A percentile compares a stretch with the other conserved stretches of the same genome.
Evolutionary conservation across 2,329 filamentous ascomycete species (phyloP).

Genomic region (Aureobasidium lini): DNA sequence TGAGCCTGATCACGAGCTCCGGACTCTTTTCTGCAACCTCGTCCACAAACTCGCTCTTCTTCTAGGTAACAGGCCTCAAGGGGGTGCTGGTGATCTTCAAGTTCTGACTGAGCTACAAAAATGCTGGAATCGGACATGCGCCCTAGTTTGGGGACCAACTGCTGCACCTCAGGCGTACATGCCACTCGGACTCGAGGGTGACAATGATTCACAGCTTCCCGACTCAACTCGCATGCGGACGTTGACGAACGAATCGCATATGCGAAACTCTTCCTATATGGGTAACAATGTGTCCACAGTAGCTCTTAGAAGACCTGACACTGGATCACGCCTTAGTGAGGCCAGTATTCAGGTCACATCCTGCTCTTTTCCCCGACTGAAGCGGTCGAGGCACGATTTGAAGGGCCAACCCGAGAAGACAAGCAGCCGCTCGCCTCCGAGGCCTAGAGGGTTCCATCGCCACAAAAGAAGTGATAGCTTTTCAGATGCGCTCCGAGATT

Average conservation of each 20-base stretch:
- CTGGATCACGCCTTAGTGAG: constrained; percentile 34
- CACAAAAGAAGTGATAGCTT: constrained; percentile 86
- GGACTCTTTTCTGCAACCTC: constrained; percentile 69
- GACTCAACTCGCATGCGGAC: neutral
- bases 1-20: constrained; percentile 64
- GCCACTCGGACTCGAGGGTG: neutral
- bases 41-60: constrained; percentile 58
- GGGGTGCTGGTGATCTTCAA: constrained; percentile 62
- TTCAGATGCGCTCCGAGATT: constrained; percentile 72
- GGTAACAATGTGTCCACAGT: neutral
- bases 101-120: constrained; percentile 92
- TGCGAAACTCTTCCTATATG: constrained; percentile 3
- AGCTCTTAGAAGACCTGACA: neutral
- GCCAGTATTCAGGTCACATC: constrained; percentile 50
- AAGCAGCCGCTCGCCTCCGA: neutral
- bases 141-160: constrained; percentile 76
- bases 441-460: constrained; percentile 31
- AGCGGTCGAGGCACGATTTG: constrained; percentile 9
- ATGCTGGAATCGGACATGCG: constrained; percentile 89
- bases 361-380: constrained; percentile 50
- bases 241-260: neutral
- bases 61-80: constrained; percentile 44
- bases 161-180: constrained; percentile 41
- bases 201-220: neutral
- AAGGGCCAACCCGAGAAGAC: neutral